Conservation (phyloP, 176 grass and related monocot genomes). For the Metroxylon sagu region DNA sequence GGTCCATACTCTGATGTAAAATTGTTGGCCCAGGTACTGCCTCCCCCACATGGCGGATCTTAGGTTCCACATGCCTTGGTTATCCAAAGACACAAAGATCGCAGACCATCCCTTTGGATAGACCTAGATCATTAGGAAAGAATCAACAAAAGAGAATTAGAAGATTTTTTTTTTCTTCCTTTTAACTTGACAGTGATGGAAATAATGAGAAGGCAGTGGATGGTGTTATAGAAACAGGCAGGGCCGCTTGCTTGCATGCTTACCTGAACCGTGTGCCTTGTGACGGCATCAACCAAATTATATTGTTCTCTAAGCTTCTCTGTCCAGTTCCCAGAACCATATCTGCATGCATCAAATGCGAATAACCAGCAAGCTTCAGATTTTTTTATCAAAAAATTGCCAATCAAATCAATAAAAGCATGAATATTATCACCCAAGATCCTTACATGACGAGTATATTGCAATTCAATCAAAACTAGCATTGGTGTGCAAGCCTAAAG, state of each 20-base stretch:
- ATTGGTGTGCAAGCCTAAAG: no score
- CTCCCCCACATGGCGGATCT: conserved; percentile 48
- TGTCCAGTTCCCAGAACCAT: conserved; percentile 54
- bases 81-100: conserved; percentile 56
- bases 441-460: no score
- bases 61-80: conserved; percentile 81
- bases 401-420: no score
- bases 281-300: conserved; percentile 55
- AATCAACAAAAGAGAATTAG: no score
- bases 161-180: no score
- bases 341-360: conserved; percentile 20
- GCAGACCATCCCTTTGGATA: conserved; percentile 55
- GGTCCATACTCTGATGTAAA: conserved; percentile 58
- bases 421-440: no score
- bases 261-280: conserved; percentile 69
- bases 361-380: no score
- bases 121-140: conserved; percentile 29
- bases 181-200: no score
- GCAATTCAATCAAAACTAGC: no score
- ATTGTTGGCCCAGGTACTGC: conserved; percentile 66
- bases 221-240: no score
- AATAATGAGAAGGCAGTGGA: background rate
- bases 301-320: conserved; percentile 36
- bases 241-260: no score
- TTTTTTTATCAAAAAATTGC: no score